These are phyloP conservation scores for Pulveroboletus ravenelii DNA, from an alignment of 768 basidiomycete genomes.

Conservation along the genomic window DNA sequence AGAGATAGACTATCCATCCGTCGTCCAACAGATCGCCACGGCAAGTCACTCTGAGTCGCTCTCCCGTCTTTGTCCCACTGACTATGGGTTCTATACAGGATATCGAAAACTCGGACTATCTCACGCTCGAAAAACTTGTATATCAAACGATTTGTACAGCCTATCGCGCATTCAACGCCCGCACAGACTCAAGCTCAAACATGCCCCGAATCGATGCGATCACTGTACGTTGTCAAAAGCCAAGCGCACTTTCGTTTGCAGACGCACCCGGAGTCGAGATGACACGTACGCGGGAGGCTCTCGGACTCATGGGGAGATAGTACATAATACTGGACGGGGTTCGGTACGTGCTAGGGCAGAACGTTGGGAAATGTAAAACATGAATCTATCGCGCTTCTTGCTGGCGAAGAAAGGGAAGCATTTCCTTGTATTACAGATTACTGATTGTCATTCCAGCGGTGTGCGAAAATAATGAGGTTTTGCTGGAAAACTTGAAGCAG, in stretches of 20 bases:
- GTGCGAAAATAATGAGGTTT: too few species aligned
- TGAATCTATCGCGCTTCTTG: too few species aligned
- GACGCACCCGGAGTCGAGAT: slow-evolving; percentile 60
- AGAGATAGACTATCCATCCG: slow-evolving; percentile 33
- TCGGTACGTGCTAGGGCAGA: too few species aligned
- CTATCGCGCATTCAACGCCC: slow-evolving; percentile 56
- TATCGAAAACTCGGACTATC: slow-evolving; percentile 8
- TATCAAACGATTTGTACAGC: slow-evolving; percentile 47
- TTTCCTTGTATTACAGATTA: too few species aligned
- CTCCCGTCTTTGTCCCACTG: neutral
- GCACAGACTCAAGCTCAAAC: neutral
- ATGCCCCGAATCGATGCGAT: slow-evolving; percentile 36
- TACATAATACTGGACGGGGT: too few species aligned
- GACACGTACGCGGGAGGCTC: slow-evolving; percentile 33
- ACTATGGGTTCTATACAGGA: neutral
- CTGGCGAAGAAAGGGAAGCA: too few species aligned
- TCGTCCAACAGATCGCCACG: slow-evolving; percentile 32
- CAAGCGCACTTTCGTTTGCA: slow-evolving; percentile 66
- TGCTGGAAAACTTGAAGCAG: too few species aligned
- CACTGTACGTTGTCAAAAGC: slow-evolving; percentile 59
- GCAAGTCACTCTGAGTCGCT: slow-evolving; percentile 5
- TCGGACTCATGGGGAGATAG: neutral
- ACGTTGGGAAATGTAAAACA: too few species aligned
- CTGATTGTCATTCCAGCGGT: too few species aligned
- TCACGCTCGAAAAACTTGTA: slow-evolving; percentile 22